phyloP scores from a whole-genome alignment of 805 yeast species.

The Vanderwaltozyma yarrowii region DNA sequence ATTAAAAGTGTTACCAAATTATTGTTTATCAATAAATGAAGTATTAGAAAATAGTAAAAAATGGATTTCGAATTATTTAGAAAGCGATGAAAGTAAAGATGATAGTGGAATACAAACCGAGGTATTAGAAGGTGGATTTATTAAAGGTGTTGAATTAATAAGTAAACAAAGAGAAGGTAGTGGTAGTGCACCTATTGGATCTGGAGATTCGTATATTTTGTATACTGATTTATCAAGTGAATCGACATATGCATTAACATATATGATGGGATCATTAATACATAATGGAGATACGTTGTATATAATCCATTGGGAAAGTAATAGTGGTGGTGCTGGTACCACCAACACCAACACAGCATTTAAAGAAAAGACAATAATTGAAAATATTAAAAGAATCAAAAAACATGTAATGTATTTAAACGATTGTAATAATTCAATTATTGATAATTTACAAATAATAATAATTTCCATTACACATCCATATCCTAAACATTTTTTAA shows the following conservation, averaged over 20 bases:
- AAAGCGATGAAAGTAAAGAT: constrained; percentile 25
- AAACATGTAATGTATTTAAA: constrained; percentile 18
- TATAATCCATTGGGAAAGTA: constrained; percentile 36
- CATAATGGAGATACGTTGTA: constrained; percentile 76
- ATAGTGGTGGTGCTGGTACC: not conserved
- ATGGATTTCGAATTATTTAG: constrained; percentile 22
- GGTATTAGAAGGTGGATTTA: constrained; percentile 20
- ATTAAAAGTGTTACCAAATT: constrained; percentile 26
- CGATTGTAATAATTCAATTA: constrained; percentile 21
- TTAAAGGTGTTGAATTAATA: constrained; percentile 16
- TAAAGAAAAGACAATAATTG: constrained; percentile 4
- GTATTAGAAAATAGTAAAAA: constrained; percentile 25
- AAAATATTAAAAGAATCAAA: constrained; percentile 12
- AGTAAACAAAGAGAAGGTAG: constrained; percentile 7
- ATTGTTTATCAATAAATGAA: constrained; percentile 18
- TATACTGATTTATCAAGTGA: constrained; percentile 81
- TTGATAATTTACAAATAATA: constrained; percentile 23
- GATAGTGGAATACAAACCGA: constrained; percentile 16
- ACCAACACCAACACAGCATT: constrained; percentile 3
- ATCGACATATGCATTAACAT: constrained; percentile 72
- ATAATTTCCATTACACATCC: constrained; percentile 30
- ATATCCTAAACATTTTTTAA: constrained; percentile 31
- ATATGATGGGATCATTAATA: constrained; percentile 78
- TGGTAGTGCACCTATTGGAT: too few relatives aligned
- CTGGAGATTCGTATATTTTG: constrained; percentile 39